Base-by-base conservation (phyloP, 805 yeast genomes). In the Sugiyamaella marilandica region DNA sequence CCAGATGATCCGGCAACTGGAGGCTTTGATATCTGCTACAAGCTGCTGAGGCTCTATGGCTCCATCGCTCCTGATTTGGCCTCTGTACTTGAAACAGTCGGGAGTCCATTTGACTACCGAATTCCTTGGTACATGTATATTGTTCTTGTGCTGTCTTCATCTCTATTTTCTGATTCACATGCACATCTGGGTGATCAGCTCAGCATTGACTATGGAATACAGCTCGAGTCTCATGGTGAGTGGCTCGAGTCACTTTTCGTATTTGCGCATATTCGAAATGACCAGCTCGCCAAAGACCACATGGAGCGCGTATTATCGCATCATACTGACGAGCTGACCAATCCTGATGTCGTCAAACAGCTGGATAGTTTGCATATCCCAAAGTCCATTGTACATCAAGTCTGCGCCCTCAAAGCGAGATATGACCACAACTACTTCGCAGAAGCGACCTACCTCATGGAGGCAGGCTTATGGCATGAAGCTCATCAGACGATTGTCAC, bases 171-270 rank as follows among this genome's bases (percentile, higher is more conserved):
- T n/a, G 59, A 53, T 35, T 41, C 21, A n/a, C 45, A 36, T 11
- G 24, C 46, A 3, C 41, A 33, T 59, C 45, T 65, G 13, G 71
- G 70, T 24, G 82, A 79, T 55, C 58, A 62, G 45, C 52, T 77
- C 37, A 68, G 79, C 5, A 54, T 68, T 2, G 57, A 64, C 1
- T 73, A 82, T 62, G 83, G 85, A 10, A 72, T 76, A 41, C 79
- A 81, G 55, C 71, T 87, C 41, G 74, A 71, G 46, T 55, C 68
- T 8, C 63, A 63, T n/a, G 78, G 78, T 0, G 68, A 78, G 48
- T 76, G 79, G 74, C 72, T 73, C 53, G 85, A 83, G 56, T 78
- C 95, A 0, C 56, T 88, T 2, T 85, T 78, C 63, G 83, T 85
- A 2, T 73, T 81, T 39, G 72, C 83, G 14, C 88, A 84, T 61